These are phyloP conservation scores for Rhodotorula sp. DNA, from an alignment of 1,284 basidiomycete genomes.

Conservation along the genomic window DNA sequence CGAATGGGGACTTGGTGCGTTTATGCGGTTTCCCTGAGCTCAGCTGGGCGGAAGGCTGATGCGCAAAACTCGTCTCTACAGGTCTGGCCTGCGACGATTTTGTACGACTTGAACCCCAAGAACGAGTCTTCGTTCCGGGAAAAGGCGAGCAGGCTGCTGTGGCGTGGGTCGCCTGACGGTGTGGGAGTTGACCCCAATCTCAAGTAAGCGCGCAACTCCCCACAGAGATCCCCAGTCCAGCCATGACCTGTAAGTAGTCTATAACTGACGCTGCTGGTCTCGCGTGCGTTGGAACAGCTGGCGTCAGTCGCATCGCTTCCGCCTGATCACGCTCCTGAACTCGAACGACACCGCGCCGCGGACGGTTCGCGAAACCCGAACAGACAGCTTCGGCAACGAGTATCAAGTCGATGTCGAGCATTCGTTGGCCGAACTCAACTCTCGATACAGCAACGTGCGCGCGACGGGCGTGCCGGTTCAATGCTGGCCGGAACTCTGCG, in stretches of 20 bases:
- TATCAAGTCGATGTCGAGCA: constrained; percentile 26
- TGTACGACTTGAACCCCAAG: constrained; percentile 38
- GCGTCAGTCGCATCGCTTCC: constrained; percentile 12
- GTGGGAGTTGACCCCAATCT: constrained; percentile 22
- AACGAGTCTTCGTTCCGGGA: constrained; percentile 49
- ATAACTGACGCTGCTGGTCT: not conserved
- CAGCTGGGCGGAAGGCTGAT: constrained; percentile 38
- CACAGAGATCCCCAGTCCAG: too few relatives aligned
- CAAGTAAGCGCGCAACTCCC: constrained; percentile 18
- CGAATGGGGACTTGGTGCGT: not conserved
- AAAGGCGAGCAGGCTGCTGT: constrained; percentile 48
- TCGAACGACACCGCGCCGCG: not conserved
- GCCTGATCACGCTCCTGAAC: constrained; percentile 19
- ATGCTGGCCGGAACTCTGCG: constrained; percentile 18
- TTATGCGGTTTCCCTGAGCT: too few relatives aligned
- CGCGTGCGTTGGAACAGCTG: not conserved
- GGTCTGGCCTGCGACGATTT: constrained; percentile 42
- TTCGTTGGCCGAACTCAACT: constrained; percentile 5
- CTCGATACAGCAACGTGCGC: constrained; percentile 14
- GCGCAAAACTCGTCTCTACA: too few relatives aligned
- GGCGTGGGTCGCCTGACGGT: constrained; percentile 52
- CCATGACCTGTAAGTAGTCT: too few relatives aligned
- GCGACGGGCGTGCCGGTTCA: constrained; percentile 18
- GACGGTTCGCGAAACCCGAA: constrained; percentile 1
- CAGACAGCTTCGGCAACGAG: constrained; percentile 11